Evolutionary conservation across 176 grass and related monocot species (phyloP), one percentile per base, ranked within the genome.

Genomic region (Triticum monococcum): DNA sequence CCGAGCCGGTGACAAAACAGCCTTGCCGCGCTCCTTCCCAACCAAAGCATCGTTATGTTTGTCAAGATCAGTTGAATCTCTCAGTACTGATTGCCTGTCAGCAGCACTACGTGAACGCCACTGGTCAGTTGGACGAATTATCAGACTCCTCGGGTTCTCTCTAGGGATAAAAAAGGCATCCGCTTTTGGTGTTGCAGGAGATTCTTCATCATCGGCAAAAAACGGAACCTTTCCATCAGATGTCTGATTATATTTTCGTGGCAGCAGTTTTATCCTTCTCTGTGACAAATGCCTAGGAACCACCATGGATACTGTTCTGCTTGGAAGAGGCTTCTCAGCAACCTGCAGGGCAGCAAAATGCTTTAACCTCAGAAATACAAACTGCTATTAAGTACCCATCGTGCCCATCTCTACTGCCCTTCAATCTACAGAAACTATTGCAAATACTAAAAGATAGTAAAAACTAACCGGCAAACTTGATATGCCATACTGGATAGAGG

Each of bases 401-500:
- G 33, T 45, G n/a, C 69, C 70, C 24, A 52, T 30, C 72, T 54
- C 64, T 45, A 81, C 33, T n/a, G 30, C 28, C 30, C 48, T 69
- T 9, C 12, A 35, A 52, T 63, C 28, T 69, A 76, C 14, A 80
- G 59, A 80, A 68, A 65, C 24, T 81, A 79, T 50, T 78, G 12
- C 24, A 81, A 75, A 84, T 35, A 38, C 9, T 24, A 20, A 56
- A 50, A 73, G n/a, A 72, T 68, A 64, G 17, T 16, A 88, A 63
- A 32, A 72, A 77, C 89, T 88, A 72, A 98, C 96, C 41, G 90
- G 93, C 88, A 98, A 89, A 83, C 93, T 98, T 67, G 96, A 98
- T 86, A 98, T 98, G 78, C 96, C 96, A 92, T 98, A 98, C 66
- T 98, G 96, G 91, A 96, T 87, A 32, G 91, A 94, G 88, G 93